These are phyloP conservation scores for Aureobasidium musti DNA, from an alignment of 2,329 filamentous ascomycete species.

Conservation along the genomic window DNA sequence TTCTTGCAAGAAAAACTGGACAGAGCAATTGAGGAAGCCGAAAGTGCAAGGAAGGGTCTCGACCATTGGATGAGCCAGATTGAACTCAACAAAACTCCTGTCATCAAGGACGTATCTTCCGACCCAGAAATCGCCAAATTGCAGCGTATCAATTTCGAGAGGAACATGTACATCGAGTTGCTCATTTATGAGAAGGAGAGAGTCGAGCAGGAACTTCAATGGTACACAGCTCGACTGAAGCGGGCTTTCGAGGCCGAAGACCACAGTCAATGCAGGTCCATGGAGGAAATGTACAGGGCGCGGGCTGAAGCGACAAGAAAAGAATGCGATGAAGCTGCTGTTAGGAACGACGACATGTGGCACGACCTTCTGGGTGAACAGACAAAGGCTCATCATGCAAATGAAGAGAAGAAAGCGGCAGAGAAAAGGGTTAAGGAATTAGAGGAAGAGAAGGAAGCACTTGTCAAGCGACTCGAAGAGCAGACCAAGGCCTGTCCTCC, in stretches of 20 bases:
- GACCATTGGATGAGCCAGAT: background rate
- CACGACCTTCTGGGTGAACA: background rate
- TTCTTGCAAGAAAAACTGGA: background rate
- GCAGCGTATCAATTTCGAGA: background rate
- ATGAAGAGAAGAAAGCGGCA: background rate
- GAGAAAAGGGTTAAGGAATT: background rate
- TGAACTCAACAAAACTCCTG: background rate
- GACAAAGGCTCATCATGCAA: background rate
- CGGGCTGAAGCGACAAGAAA: background rate
- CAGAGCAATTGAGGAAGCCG: background rate
- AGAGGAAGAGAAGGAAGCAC: slow-evolving; percentile 5
- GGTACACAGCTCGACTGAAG: background rate
- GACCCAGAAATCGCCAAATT: background rate
- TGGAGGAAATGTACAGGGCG: background rate
- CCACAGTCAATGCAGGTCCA: background rate
- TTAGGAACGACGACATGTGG: background rate
- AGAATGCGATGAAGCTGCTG: background rate
- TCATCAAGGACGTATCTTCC: background rate
- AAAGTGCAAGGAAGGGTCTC: background rate
- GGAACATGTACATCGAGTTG: background rate
- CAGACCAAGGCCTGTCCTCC: background rate
- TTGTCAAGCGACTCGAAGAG: background rate
- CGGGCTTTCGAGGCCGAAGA: background rate
- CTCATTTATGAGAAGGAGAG: background rate
- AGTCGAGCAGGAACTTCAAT: background rate